phyloP scores from a whole-genome alignment of 2,329 filamentous ascomycete species.

The Blastomyces parvus region DNA sequence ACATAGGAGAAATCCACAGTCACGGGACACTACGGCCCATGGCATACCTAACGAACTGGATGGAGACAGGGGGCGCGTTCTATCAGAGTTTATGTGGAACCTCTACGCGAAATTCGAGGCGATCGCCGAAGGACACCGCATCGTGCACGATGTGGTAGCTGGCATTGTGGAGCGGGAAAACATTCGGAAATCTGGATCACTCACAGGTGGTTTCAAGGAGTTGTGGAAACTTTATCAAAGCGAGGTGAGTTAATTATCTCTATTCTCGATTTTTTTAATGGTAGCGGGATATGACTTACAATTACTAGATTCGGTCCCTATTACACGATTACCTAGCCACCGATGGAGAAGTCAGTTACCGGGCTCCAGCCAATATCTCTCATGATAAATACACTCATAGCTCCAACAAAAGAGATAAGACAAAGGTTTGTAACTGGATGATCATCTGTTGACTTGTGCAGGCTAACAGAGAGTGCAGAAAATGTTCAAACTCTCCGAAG shows the following conservation, averaged over 20 bases:
- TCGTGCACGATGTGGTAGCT: conserved; percentile 84
- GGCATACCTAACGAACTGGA: conserved; percentile 61
- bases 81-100: conserved; percentile 85
- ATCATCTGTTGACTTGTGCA: background rate
- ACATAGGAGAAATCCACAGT: conserved; percentile 48
- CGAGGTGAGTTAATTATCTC: conserved; percentile 43
- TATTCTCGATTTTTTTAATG: background rate
- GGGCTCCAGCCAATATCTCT: conserved; percentile 42
- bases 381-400: conserved; percentile 45
- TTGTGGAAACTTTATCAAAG: conserved; percentile 97
- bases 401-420: conserved; percentile 39
- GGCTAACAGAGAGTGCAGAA: conserved; percentile 39
- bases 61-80: conserved; percentile 69
- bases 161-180: conserved; percentile 78
- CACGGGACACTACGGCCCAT: conserved; percentile 39
- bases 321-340: conserved; percentile 94
- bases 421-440: conserved; percentile 29
- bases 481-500: conserved; percentile 70
- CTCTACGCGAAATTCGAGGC: conserved; percentile 95
- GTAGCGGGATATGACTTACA: background rate
- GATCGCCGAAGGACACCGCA: conserved; percentile 88
- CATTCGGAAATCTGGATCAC: conserved; percentile 49
- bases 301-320: conserved; percentile 62
- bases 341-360: conserved; percentile 63
- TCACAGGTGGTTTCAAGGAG: conserved; percentile 87